These are phyloP conservation scores for Aegilops longissima DNA, from an alignment of 176 grass and related monocot species.

Conservation along the genomic window DNA sequence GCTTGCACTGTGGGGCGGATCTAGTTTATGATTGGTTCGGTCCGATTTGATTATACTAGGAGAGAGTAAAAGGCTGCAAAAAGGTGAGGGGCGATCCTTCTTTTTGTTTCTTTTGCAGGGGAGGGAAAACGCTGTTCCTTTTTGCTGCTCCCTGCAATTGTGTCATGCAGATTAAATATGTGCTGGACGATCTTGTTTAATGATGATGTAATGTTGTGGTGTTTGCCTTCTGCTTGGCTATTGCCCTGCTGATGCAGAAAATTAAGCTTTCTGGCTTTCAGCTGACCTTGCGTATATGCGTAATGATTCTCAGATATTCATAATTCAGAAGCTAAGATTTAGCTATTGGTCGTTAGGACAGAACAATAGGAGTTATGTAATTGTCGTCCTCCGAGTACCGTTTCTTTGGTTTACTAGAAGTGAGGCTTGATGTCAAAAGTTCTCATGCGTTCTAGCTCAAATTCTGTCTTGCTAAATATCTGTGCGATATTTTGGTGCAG, in stretches of 20 bases:
- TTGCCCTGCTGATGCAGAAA: conserved; percentile 9
- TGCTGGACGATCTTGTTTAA: conserved; percentile 5
- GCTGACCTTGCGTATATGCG: neutral
- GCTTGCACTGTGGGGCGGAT: neutral
- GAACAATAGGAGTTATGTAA: neutral
- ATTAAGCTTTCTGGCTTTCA: neutral
- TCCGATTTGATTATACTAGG: conserved; percentile 26
- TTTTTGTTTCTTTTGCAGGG: conserved; percentile 42
- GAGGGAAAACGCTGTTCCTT: neutral
- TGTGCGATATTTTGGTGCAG: conserved; percentile 49
- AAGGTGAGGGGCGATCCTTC: conserved; percentile 18
- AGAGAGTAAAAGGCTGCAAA: conserved; percentile 34
- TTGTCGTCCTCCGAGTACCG: neutral
- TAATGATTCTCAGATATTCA: neutral
- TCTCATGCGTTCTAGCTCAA: neutral
- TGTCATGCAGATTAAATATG: conserved; percentile 15
- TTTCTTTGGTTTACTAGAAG: conserved; percentile 31
- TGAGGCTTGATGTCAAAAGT: neutral
- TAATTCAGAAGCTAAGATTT: conserved; percentile 24
- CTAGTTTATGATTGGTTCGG: conserved; percentile 25
- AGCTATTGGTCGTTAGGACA: conserved; percentile 5
- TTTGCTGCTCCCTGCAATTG: neutral
- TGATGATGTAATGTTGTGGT: conserved; percentile 1
- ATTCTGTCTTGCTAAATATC: neutral
- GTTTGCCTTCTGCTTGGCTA: conserved; percentile 22